Percentiles rank a stretch among this genome's conserved stretches.
Conservation (phyloP, 768 basidiomycete species). For the Daedaleopsis nitida region DNA sequence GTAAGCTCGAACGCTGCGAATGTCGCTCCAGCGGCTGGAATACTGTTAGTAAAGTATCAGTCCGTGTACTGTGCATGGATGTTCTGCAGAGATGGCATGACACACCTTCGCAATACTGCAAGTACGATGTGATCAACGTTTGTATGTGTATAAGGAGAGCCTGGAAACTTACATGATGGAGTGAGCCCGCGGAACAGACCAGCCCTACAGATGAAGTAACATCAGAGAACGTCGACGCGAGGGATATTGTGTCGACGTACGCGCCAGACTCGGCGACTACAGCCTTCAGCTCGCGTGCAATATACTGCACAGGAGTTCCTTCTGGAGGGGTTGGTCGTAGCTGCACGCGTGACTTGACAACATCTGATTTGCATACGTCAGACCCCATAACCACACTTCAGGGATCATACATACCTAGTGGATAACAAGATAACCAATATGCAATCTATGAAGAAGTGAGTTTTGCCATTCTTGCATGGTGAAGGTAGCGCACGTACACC, state of each 20-base stretch:
- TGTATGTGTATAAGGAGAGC: not conserved
- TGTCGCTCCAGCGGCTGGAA: conserved; percentile 89
- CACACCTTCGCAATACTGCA: conserved; percentile 65
- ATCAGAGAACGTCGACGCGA: too few species aligned
- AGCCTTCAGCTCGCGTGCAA: conserved; percentile 63
- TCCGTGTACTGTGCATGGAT: conserved; percentile 2
- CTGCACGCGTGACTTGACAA: conserved; percentile 90
- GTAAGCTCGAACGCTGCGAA: conserved; percentile 89
- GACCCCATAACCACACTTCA: not conserved
- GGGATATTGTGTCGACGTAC: conserved; percentile 56
- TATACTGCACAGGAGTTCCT: conserved; percentile 76
- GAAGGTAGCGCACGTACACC: conserved; percentile 52
- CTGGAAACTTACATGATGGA: conserved; percentile 63
- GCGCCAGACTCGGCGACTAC: conserved; percentile 73
- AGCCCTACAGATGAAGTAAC: conserved; percentile 34
- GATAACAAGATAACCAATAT: conserved; percentile 95
- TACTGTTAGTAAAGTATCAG: conserved; percentile 45
- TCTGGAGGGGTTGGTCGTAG: conserved; percentile 72
- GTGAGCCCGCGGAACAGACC: conserved; percentile 76
- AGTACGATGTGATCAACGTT: not conserved
- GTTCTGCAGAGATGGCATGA: not conserved
- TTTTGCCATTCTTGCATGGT: too few species aligned
- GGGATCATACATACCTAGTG: conserved; percentile 53
- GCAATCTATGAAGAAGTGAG: conserved; percentile 50
- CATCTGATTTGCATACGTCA: conserved; percentile 49